phyloP scores from a whole-genome alignment of 495 filamentous ascomycete genomes.

The Tuber borchii region DNA sequence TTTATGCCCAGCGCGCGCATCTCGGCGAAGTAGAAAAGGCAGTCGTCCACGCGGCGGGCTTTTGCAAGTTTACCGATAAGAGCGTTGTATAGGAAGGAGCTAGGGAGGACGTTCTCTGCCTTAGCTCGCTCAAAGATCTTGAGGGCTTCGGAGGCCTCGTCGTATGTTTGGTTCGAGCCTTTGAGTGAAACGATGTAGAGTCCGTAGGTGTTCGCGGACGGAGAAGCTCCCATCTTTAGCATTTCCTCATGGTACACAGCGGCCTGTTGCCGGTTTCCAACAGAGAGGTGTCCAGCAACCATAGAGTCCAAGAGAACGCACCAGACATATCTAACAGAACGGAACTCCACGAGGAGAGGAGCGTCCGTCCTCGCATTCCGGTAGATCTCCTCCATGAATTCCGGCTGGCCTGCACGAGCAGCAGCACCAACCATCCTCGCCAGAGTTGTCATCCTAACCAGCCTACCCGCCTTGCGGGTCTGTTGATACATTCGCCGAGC shows the following conservation, averaged over 20 bases:
- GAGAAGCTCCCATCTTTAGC: conserved; percentile 69
- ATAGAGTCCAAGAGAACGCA: conserved; percentile 84
- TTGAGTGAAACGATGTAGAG: conserved; percentile 97
- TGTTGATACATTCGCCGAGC: conserved; percentile 76
- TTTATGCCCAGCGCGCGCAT: conserved; percentile 91
- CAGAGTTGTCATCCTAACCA: conserved; percentile 92
- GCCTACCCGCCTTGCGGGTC: conserved; percentile 83
- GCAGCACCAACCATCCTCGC: conserved; percentile 89
- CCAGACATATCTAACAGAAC: conserved; percentile 87
- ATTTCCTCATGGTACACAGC: conserved; percentile 85
- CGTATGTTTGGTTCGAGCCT: conserved; percentile 92
- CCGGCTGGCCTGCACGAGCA: conserved; percentile 63
- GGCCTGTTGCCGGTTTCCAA: conserved; percentile 71
- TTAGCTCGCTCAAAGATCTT: conserved; percentile 94
- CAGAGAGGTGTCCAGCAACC: conserved; percentile 83
- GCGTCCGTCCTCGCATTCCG: conserved; percentile 81
- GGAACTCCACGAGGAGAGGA: conserved; percentile 71
- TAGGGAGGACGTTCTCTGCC: conserved; percentile 88
- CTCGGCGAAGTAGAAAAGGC: conserved; percentile 93
- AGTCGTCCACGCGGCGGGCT: conserved; percentile 94
- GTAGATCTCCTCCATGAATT: conserved; percentile 77
- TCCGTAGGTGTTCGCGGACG: conserved; percentile 94
- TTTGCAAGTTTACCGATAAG: conserved; percentile 97
- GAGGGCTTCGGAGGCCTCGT: conserved; percentile 92
- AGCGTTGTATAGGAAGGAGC: conserved; percentile 96